Evolutionary conservation across 257 asterid genomes (phyloP).

Genomic region (Leonotis leonurus): DNA sequence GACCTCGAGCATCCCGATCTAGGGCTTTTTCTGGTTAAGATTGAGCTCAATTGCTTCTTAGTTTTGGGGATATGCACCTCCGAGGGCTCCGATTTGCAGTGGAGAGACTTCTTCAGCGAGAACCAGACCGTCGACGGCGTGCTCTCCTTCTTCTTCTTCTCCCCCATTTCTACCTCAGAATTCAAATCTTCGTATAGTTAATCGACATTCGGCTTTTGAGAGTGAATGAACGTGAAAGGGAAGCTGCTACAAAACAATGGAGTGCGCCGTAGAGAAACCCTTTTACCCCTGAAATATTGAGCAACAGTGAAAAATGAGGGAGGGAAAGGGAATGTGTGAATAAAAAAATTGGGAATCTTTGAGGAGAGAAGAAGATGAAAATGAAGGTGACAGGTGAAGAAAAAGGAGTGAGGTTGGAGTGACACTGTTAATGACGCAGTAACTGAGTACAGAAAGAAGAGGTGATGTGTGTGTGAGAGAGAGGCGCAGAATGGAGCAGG

Average conservation of each 20-base stretch:
- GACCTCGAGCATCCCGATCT: constrained; percentile 81
- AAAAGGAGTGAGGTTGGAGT: background rate
- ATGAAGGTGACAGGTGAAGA: constrained; percentile 8
- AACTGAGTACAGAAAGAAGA: constrained; percentile 11
- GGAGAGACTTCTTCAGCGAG: constrained; percentile 48
- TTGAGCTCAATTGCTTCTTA: constrained; percentile 22
- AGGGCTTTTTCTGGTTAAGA: constrained; percentile 32
- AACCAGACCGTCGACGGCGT: constrained; percentile 47
- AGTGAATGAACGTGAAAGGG: no score
- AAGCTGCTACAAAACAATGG: no score
- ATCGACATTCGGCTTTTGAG: no score
- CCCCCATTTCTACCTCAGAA: constrained; percentile 21
- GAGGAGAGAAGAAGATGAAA: constrained; percentile 14
- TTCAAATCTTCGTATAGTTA: background rate
- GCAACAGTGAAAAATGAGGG: background rate
- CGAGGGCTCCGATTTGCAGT: constrained; percentile 54
- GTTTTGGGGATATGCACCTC: constrained; percentile 59
- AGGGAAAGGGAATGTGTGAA: background rate
- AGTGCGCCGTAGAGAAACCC: background rate
- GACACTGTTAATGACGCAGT: constrained; percentile 15
- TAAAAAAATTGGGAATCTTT: constrained; percentile 20
- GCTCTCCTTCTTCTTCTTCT: constrained; percentile 24
- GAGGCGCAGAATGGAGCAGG: background rate
- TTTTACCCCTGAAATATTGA: background rate
- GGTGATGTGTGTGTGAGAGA: background rate